Evolutionary conservation across 371 early-diverging fungal species (phyloP).

Genomic region (Mortierella sp.): DNA sequence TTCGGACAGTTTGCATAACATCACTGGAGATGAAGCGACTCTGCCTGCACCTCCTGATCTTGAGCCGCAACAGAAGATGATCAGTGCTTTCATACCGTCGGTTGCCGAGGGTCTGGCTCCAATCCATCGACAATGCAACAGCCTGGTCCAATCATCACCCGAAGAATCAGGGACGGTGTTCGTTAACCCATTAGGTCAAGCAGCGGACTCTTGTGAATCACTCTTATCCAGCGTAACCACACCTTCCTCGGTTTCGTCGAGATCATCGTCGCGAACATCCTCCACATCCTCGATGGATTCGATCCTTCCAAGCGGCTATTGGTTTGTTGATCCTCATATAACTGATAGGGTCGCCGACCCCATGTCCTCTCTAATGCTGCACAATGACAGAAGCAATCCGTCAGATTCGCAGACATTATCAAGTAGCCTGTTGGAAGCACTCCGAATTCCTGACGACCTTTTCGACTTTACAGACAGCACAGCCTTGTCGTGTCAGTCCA

Average conservation of each 20-base stretch:
- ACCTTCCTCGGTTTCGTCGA: constrained; percentile 1
- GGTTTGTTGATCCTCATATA: not conserved
- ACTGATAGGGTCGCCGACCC: not conserved
- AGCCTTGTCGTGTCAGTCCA: too few relatives aligned
- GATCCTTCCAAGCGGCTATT: not conserved
- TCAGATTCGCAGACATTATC: not conserved
- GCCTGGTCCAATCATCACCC: not conserved
- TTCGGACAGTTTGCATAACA: too few relatives aligned
- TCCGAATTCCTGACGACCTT: not conserved
- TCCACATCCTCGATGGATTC: not conserved
- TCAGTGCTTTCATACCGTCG: not conserved
- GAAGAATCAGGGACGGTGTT: not conserved
- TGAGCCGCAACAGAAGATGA: not conserved
- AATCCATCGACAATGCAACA: constrained; percentile 10
- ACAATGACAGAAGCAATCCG: not conserved
- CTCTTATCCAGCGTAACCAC: not conserved
- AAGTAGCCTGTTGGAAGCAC: not conserved
- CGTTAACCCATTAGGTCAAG: not conserved
- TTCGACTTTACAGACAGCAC: constrained; percentile 1
- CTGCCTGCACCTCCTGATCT: not conserved
- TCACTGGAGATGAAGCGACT: too few relatives aligned
- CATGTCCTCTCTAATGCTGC: not conserved
- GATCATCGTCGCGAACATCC: constrained; percentile 8
- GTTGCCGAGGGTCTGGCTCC: not conserved
- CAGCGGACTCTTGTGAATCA: not conserved